Evolutionary conservation across 2,329 filamentous ascomycete genomes (phyloP).

Genomic region (Diplocarpon mali): DNA sequence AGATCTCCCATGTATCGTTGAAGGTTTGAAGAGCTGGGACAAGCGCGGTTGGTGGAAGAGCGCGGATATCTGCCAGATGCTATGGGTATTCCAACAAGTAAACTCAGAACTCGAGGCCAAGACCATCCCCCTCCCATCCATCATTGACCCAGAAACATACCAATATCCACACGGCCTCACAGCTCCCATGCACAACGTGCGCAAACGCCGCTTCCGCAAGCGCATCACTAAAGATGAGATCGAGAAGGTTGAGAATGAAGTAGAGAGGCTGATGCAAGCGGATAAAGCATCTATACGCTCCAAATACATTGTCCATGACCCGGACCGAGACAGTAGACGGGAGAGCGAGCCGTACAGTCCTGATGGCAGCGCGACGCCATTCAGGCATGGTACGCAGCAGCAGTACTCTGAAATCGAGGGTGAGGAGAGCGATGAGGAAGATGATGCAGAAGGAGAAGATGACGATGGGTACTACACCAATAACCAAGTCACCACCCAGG

Average conservation of each 20-base stretch:
- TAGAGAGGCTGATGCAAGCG: constrained; percentile 38
- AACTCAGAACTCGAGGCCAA: constrained; percentile 40
- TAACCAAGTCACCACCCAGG: constrained; percentile 22
- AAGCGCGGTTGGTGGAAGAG: constrained; percentile 63
- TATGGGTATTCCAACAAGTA: constrained; percentile 51
- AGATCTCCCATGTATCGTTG: constrained; percentile 58
- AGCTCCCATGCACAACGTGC: constrained; percentile 47
- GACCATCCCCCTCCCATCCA: constrained; percentile 21
- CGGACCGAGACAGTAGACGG: constrained; percentile 22
- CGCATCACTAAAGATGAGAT: constrained; percentile 44
- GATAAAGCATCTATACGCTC: constrained; percentile 33
- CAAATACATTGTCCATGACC: constrained; percentile 32
- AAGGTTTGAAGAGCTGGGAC: constrained; percentile 68
- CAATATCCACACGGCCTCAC: constrained; percentile 44
- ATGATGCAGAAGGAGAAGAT: constrained; percentile 30
- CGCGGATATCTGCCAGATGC: constrained; percentile 65
- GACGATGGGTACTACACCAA: constrained; percentile 28
- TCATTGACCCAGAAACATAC: constrained; percentile 24
- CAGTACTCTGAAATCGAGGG: constrained; percentile 31
- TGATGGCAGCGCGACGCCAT: constrained; percentile 24
- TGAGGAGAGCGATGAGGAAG: constrained; percentile 30
- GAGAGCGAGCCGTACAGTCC: constrained; percentile 19
- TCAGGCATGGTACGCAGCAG: constrained; percentile 24
- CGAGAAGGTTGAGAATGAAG: constrained; percentile 44
- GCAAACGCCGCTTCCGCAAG: constrained; percentile 46